These are phyloP conservation scores for Solanum rostratum DNA, from an alignment of 257 asterid species.

Conservation along the genomic window DNA sequence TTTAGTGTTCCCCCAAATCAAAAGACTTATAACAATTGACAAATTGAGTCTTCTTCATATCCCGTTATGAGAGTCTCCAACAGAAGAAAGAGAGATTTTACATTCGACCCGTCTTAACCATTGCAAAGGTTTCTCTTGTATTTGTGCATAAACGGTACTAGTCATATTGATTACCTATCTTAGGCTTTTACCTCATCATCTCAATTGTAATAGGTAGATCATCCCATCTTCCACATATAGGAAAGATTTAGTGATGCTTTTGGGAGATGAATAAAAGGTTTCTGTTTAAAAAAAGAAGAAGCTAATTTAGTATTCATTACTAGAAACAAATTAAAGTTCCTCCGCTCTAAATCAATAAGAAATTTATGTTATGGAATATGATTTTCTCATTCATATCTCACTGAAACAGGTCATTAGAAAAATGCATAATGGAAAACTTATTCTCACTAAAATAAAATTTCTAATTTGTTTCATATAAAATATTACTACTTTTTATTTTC, in stretches of 20 bases:
- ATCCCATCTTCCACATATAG: not conserved
- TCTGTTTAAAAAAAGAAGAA: too few relatives aligned
- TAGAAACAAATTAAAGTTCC: too few relatives aligned
- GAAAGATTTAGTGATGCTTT: not conserved
- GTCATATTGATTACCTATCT: not conserved
- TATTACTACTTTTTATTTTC: not conserved
- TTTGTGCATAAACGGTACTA: not conserved
- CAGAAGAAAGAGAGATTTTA: not conserved
- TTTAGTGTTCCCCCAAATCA: not conserved
- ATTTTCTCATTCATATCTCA: not conserved
- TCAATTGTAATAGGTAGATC: not conserved
- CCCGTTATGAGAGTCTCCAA: not conserved
- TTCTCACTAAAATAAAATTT: not conserved
- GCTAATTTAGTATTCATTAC: too few relatives aligned
- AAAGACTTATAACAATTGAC: not conserved
- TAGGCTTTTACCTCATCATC: not conserved
- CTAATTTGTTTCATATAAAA: not conserved
- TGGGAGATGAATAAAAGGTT: too few relatives aligned
- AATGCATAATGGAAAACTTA: not conserved
- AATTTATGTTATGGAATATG: not conserved
- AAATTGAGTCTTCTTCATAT: not conserved
- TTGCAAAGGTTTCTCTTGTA: not conserved
- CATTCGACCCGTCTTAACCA: not conserved
- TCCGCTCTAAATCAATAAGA: too few relatives aligned
- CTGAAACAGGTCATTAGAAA: not conserved